A percentile compares a stretch with the other conserved stretches of the same genome.
Conservation (phyloP, 1,284 basidiomycete genomes). For the Boletus holoroseus region DNA sequence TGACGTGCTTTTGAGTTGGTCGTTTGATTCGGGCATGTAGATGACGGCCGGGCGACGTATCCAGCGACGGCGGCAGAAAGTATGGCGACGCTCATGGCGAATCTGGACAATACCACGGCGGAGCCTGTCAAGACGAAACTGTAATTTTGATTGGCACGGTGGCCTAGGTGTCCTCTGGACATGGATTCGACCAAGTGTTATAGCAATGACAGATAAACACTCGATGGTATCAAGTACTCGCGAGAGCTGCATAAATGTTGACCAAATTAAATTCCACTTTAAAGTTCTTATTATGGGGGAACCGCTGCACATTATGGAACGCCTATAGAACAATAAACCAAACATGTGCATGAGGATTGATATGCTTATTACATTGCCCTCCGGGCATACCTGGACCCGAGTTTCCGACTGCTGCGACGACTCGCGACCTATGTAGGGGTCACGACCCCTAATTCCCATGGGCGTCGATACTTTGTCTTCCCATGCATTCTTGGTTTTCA, state of each 20-base stretch:
- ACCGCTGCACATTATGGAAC: no score
- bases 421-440: no score
- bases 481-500: no score
- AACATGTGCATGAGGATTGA: no score
- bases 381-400: no score
- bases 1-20: background rate
- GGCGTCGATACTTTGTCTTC: no score
- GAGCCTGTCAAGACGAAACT: conserved; percentile 46
- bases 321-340: no score
- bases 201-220: background rate
- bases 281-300: no score
- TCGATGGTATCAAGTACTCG: background rate
- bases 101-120: conserved; percentile 63
- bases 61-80: conserved; percentile 70
- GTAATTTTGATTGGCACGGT: conserved; percentile 24
- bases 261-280: background rate
- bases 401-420: no score
- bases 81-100: conserved; percentile 72
- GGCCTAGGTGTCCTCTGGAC: background rate
- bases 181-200: background rate
- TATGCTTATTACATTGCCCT: no score
- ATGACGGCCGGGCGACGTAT: conserved; percentile 74
- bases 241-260: background rate
- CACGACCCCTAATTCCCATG: no score
- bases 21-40: conserved; percentile 32